A percentile compares a stretch with the other conserved stretches of the same genome.
Evolutionary conservation across 2,329 filamentous ascomycete genomes (phyloP).

Genomic region (Claviceps sp.): DNA sequence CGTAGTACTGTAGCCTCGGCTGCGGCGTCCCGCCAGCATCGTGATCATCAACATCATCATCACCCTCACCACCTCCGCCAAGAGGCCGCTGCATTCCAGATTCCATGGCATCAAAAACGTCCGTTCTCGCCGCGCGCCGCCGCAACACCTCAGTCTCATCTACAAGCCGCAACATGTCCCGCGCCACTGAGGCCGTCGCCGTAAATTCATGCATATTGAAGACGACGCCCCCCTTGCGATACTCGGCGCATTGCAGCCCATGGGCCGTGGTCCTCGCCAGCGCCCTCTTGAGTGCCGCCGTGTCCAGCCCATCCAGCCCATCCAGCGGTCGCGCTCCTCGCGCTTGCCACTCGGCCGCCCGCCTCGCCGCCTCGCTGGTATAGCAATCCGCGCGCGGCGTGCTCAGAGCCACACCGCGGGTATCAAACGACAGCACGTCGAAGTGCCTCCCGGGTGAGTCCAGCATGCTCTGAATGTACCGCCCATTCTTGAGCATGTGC

Average conservation of each 20-base stretch:
- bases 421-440: constrained; percentile 26
- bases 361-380: constrained; percentile 12
- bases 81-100: neutral
- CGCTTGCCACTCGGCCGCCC: constrained; percentile 15
- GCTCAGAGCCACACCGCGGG: constrained; percentile 17
- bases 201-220: constrained; percentile 15
- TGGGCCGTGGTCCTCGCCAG: constrained; percentile 10
- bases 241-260: constrained; percentile 14
- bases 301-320: neutral
- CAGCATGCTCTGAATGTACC: constrained; percentile 16
- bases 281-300: neutral
- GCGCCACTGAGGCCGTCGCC: constrained; percentile 4
- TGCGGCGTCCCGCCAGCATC: neutral
- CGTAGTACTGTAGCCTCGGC: constrained; percentile 27
- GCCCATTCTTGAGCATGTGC: constrained; percentile 12
- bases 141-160: constrained; percentile 5
- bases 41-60: neutral
- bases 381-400: constrained; percentile 5
- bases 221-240: constrained; percentile 3
- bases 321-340: constrained; percentile 15
- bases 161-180: constrained; percentile 3
- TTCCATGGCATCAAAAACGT: neutral
- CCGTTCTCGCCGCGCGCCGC: neutral
- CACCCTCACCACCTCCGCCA: neutral
- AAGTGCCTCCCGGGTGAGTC: constrained; percentile 16